Evolutionary conservation across 148 eudicot genomes (phyloP).

Genomic region (Cornus kousa): DNA sequence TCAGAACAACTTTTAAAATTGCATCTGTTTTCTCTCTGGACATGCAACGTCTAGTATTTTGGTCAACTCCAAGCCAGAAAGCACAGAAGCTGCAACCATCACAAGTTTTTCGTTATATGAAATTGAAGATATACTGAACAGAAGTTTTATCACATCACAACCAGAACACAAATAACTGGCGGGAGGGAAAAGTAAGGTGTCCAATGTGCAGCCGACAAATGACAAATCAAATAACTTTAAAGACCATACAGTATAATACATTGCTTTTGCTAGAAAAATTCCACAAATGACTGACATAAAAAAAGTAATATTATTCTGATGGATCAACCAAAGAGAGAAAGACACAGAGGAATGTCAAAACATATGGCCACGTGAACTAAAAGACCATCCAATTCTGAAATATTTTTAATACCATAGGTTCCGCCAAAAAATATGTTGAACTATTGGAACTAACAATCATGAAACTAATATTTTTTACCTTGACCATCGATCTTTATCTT

Average conservation of each 20-base stretch:
- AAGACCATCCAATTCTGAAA: neutral
- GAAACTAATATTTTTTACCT: constrained; percentile 43
- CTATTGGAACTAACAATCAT: neutral
- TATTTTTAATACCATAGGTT: neutral
- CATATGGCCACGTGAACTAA: neutral
- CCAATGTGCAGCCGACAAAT: neutral
- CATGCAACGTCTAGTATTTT: constrained; percentile 66
- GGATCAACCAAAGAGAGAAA: neutral
- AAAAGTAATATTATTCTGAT: neutral
- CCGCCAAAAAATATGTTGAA: neutral
- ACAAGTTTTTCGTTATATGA: neutral
- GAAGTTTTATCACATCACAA: neutral
- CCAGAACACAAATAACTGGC: neutral
- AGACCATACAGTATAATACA: neutral
- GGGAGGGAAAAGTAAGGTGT: neutral
- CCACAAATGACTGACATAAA: neutral
- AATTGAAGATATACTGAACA: neutral
- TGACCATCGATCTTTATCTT: constrained; percentile 89
- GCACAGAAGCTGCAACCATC: constrained; percentile 66
- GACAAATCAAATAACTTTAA: neutral
- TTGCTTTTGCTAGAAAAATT: neutral
- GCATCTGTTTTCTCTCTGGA: constrained; percentile 70
- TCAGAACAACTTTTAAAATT: constrained; percentile 68
- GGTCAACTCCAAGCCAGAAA: constrained; percentile 86
- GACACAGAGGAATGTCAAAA: neutral